Percentiles rank a stretch among this genome's conserved stretches.
Evolutionary conservation across 2,329 filamentous ascomycete species (phyloP).

Genomic region (Fusarium irregulare): DNA sequence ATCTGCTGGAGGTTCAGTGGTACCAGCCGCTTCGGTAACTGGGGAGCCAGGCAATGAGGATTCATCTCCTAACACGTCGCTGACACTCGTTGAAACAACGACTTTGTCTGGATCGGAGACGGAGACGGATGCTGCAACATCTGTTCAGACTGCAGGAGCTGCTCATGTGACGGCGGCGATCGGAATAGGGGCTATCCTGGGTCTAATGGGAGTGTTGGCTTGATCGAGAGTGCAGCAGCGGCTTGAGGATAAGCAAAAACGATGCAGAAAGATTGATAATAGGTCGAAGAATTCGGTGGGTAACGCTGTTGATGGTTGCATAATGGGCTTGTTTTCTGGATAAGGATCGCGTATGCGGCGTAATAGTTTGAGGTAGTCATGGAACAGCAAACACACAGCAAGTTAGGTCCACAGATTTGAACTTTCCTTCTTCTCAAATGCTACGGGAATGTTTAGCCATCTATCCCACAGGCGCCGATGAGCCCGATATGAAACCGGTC

Average conservation of each 20-base stretch:
- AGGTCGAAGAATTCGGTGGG: slow-evolving; percentile 13
- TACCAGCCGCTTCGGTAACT: slow-evolving; percentile 11
- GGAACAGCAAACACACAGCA: slow-evolving; percentile 20
- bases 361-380: slow-evolving; percentile 13
- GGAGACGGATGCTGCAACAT: slow-evolving; percentile 23
- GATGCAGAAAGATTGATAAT: slow-evolving; percentile 21
- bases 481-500: background rate
- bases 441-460: background rate
- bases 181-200: slow-evolving; percentile 41
- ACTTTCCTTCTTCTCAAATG: background rate
- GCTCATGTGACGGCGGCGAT: slow-evolving; percentile 37
- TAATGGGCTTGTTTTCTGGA: slow-evolving; percentile 36
- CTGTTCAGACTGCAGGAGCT: slow-evolving; percentile 40
- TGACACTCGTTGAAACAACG: slow-evolving; percentile 9
- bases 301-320: slow-evolving; percentile 20
- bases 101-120: slow-evolving; percentile 11
- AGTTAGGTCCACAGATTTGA: slow-evolving; percentile 16
- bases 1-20: slow-evolving; percentile 25
- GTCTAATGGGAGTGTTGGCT: slow-evolving; percentile 40
- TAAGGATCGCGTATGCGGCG: slow-evolving; percentile 4
- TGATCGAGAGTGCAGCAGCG: slow-evolving; percentile 9
- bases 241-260: background rate
- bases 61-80: slow-evolving; percentile 2
- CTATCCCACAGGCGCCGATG: slow-evolving; percentile 10
- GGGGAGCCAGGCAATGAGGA: background rate